phyloP scores from a whole-genome alignment of 1,284 basidiomycete species.

The Tylopilus sp. region DNA sequence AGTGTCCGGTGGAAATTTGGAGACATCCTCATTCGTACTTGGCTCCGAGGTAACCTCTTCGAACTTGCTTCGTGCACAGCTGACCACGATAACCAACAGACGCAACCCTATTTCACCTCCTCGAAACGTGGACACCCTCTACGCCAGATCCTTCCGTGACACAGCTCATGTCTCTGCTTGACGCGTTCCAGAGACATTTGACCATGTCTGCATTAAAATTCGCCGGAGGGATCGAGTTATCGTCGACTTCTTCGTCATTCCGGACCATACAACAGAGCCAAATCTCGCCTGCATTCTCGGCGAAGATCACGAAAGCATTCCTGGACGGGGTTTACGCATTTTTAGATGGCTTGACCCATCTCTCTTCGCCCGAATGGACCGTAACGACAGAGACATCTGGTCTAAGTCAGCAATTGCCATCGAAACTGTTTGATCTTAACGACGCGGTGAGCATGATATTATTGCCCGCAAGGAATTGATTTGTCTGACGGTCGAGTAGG shows the following conservation, averaged over 20 bases:
- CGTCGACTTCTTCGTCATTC: conserved; percentile 39
- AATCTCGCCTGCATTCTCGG: conserved; percentile 54
- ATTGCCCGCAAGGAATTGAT: neutral
- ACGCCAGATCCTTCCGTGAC: conserved; percentile 55
- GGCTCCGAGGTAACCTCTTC: conserved; percentile 69
- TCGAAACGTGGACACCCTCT: conserved; percentile 84
- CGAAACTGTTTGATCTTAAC: conserved; percentile 44
- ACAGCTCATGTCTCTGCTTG: conserved; percentile 70
- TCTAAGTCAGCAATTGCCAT: conserved; percentile 10
- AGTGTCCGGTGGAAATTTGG: conserved; percentile 87
- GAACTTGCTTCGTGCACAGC: neutral
- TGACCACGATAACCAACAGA: conserved; percentile 51
- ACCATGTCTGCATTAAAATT: conserved; percentile 79
- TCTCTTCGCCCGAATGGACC: conserved; percentile 77
- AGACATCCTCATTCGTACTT: conserved; percentile 75
- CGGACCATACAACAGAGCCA: conserved; percentile 55
- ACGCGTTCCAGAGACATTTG: conserved; percentile 81
- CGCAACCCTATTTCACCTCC: conserved; percentile 75
- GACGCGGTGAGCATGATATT: conserved; percentile 51
- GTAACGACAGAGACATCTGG: conserved; percentile 35
- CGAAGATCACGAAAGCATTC: conserved; percentile 83
- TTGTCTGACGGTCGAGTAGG: conserved; percentile 44
- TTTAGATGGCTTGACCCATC: conserved; percentile 82
- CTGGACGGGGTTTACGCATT: conserved; percentile 86
- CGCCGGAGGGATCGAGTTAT: conserved; percentile 72